These are phyloP conservation scores for Rosa multiflora DNA, from an alignment of 306 rosid genomes.

Conservation along the genomic window DNA sequence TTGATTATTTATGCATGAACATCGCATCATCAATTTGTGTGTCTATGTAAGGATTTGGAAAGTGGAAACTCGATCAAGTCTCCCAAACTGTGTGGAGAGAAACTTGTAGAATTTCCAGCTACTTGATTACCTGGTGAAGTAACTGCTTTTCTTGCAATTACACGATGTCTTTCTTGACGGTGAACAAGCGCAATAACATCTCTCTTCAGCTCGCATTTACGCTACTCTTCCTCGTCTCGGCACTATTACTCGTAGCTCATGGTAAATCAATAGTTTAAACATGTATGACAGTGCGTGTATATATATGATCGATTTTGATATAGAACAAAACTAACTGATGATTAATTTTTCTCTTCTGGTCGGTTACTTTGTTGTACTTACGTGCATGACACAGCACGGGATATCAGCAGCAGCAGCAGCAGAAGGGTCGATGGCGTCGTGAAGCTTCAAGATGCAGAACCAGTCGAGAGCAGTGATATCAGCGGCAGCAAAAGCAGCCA, in stretches of 20 bases:
- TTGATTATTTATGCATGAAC: background rate
- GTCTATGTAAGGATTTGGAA: background rate
- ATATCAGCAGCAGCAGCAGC: slow-evolving; percentile 1
- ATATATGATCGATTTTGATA: background rate
- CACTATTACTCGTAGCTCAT: background rate
- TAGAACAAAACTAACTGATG: background rate
- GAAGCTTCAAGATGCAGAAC: background rate
- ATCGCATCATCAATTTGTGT: background rate
- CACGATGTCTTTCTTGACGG: background rate
- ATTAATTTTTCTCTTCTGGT: background rate
- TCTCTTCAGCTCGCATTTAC: background rate
- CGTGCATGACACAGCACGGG: slow-evolving; percentile 3
- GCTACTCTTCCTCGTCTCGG: background rate
- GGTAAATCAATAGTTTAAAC: background rate
- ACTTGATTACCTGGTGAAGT: background rate
- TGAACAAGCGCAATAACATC: background rate
- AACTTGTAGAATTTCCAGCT: background rate
- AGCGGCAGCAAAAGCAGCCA: background rate
- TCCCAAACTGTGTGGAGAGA: background rate
- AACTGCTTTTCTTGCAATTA: background rate
- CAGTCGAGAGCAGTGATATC: background rate
- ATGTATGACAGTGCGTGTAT: background rate
- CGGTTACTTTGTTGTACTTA: background rate
- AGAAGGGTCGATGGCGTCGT: background rate
- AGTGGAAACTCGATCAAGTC: background rate